These are phyloP conservation scores for Sistotremastrum niveocremeum DNA, from an alignment of 768 basidiomycete genomes.

Conservation along the genomic window DNA sequence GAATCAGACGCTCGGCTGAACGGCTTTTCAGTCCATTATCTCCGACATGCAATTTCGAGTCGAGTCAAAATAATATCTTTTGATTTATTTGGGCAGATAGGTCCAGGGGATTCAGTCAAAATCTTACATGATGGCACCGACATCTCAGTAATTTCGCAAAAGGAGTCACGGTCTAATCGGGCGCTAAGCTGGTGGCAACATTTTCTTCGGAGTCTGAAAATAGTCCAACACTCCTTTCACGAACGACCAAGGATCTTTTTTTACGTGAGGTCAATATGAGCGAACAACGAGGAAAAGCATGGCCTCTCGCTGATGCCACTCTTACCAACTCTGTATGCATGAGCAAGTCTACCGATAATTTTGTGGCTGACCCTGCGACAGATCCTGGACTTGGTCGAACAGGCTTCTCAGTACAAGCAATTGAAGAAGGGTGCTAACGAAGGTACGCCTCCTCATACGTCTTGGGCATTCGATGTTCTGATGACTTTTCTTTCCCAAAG, in stretches of 20 bases:
- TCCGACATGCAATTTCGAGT: too few species aligned
- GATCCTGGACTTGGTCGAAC: constrained; percentile 94
- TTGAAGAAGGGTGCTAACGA: constrained; percentile 99
- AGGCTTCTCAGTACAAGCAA: constrained; percentile 95
- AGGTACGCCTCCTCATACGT: constrained; percentile 33
- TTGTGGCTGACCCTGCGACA: constrained; percentile 16
- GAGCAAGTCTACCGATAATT: not conserved
- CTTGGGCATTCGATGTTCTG: not conserved
- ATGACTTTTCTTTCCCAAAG: constrained; percentile 26
- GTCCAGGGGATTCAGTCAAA: too few species aligned
- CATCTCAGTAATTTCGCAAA: too few species aligned
- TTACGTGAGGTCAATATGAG: constrained; percentile 76
- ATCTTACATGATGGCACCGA: too few species aligned
- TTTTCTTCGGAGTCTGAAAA: too few species aligned
- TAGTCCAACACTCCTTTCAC: too few species aligned
- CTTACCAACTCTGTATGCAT: constrained; percentile 76
- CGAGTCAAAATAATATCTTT: too few species aligned
- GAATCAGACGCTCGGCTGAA: too few species aligned
- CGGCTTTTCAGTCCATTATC: too few species aligned
- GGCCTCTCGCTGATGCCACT: constrained; percentile 72
- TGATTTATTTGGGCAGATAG: too few species aligned
- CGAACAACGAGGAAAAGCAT: constrained; percentile 66
- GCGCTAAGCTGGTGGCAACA: too few species aligned
- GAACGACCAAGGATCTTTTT: constrained; percentile 72
- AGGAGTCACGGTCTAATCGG: too few species aligned